These are phyloP conservation scores for Dysphania ambrosioides DNA, from an alignment of 148 eudicot species.

Conservation along the genomic window DNA sequence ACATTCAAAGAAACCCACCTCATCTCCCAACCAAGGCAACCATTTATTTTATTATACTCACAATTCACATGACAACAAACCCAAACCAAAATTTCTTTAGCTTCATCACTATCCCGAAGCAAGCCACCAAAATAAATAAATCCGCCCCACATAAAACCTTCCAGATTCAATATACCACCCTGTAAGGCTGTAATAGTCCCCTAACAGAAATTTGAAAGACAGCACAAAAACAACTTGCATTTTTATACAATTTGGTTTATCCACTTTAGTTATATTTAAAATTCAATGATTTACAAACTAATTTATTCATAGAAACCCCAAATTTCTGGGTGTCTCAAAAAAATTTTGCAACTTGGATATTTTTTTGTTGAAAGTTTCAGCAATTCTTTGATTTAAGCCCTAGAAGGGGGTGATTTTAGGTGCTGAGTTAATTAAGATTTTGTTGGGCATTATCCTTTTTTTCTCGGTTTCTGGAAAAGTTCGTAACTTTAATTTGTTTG, in stretches of 20 bases:
- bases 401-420: not conserved
- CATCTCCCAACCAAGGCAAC: too few species aligned
- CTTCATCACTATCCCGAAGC: too few species aligned
- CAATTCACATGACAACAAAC: too few species aligned
- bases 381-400: not conserved
- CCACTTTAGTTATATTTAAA: constrained; percentile 15
- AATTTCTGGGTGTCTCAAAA: constrained; percentile 23
- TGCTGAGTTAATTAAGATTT: not conserved
- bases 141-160: too few species aligned
- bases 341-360: constrained; percentile 5
- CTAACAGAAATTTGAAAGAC: too few species aligned
- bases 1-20: too few species aligned
- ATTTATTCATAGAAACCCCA: not conserved
- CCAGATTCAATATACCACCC: too few species aligned
- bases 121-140: too few species aligned
- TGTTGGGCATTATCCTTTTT: not conserved
- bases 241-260: constrained; percentile 12
- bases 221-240: constrained; percentile 28
- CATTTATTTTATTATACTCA: too few species aligned
- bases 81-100: too few species aligned
- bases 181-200: too few species aligned
- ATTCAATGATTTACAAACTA: constrained; percentile 17
- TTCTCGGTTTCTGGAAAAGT: not conserved
- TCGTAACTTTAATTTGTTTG: not conserved
- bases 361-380: not conserved